Evolutionary conservation across 805 yeast species (phyloP).

Genomic region (Saccharomycopsis guyanensis): DNA sequence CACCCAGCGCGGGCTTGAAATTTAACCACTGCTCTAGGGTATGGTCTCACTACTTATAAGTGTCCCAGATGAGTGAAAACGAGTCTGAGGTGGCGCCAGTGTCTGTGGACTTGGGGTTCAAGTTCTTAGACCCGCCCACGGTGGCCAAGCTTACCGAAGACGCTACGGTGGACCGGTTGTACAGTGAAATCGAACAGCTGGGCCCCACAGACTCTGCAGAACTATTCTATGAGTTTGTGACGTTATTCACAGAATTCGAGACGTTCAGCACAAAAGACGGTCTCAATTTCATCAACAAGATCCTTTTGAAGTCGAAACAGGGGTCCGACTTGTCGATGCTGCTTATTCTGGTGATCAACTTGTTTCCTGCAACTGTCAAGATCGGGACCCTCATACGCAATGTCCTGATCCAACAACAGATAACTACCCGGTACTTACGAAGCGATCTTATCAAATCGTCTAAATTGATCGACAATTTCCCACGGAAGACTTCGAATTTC

Average conservation of each 20-base stretch:
- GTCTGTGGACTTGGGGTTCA: neutral
- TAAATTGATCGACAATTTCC: slow-evolving; percentile 6
- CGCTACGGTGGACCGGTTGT: neutral
- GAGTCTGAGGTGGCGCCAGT: neutral
- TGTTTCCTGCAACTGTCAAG: slow-evolving; percentile 11
- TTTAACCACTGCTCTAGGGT: too few relatives aligned
- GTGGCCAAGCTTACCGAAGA: neutral
- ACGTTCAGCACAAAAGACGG: slow-evolving; percentile 7
- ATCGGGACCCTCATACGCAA: slow-evolving; percentile 7
- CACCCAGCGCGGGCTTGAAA: too few relatives aligned
- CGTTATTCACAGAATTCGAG: slow-evolving; percentile 3
- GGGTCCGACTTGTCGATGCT: slow-evolving; percentile 1
- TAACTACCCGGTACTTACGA: slow-evolving; percentile 4
- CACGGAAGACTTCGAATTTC: slow-evolving; percentile 1
- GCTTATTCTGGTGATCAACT: slow-evolving; percentile 18
- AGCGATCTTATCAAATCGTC: slow-evolving; percentile 8
- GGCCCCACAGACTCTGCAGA: neutral
- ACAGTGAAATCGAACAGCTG: slow-evolving; percentile 3
- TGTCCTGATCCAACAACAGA: neutral
- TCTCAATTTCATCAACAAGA: slow-evolving; percentile 6
- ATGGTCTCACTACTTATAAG: too few relatives aligned
- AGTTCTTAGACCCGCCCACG: neutral
- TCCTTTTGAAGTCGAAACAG: neutral
- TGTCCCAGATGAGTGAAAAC: too few relatives aligned
- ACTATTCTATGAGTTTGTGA: slow-evolving; percentile 17